These are phyloP conservation scores for Eimeria acervulina DNA, from an alignment of 169 alveolate genomes.

Conservation along the genomic window DNA sequence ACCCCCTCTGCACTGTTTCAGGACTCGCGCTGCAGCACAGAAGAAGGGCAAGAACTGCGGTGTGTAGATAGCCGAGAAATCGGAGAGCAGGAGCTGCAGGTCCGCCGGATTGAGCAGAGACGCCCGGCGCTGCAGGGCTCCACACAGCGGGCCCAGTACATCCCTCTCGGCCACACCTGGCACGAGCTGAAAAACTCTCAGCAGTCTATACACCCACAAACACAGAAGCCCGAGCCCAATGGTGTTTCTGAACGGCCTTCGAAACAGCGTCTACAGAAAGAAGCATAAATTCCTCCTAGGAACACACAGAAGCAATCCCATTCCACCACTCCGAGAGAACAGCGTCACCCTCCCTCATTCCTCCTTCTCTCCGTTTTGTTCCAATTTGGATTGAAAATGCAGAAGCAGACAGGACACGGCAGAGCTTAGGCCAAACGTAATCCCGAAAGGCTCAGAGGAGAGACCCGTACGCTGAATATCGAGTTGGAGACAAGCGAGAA, in stretches of 20 bases:
- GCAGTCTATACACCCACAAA: neutral
- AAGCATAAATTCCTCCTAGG: neutral
- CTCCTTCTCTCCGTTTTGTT: neutral
- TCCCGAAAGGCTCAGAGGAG: neutral
- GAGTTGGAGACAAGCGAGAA: too few relatives aligned
- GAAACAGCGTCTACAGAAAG: neutral
- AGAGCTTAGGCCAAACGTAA: neutral
- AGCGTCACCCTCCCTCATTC: neutral
- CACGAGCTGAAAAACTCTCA: constrained; percentile 30
- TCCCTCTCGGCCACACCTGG: constrained; percentile 73
- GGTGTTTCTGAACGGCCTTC: neutral
- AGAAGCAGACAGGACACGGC: neutral
- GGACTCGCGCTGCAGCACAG: constrained; percentile 42
- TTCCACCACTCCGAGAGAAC: neutral
- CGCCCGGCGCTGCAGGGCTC: constrained; percentile 39
- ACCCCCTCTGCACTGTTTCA: neutral
- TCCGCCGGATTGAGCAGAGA: constrained; percentile 20
- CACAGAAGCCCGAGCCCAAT: neutral
- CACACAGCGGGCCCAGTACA: constrained; percentile 2
- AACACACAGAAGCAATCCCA: neutral
- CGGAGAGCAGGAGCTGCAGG: constrained; percentile 63
- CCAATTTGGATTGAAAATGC: neutral
- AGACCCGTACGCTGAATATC: neutral
- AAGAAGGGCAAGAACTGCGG: constrained; percentile 64
- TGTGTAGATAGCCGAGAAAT: constrained; percentile 45